Percentiles rank a stretch among this genome's conserved stretches.
phyloP scores from a whole-genome alignment of 2,329 filamentous ascomycete species.

The Thelonectria olida region DNA sequence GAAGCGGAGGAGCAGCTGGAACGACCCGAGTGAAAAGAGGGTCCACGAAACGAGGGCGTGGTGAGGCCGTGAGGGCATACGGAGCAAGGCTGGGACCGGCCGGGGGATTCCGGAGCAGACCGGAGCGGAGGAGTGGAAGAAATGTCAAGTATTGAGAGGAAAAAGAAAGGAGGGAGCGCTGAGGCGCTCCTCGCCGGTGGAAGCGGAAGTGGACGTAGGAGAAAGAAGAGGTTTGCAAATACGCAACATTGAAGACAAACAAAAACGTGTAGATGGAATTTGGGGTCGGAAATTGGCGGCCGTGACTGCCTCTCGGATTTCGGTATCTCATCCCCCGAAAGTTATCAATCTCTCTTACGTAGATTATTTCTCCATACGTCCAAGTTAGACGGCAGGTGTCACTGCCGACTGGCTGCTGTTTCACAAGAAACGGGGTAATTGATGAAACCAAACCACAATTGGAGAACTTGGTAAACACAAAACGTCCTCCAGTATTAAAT shows the following conservation, averaged over 20 bases:
- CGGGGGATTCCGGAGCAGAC: constrained; percentile 33
- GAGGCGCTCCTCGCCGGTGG: neutral
- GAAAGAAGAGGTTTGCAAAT: neutral
- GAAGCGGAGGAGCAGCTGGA: constrained; percentile 26
- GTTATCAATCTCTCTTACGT: constrained; percentile 6
- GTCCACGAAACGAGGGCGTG: constrained; percentile 21
- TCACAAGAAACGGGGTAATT: neutral
- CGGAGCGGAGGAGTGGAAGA: constrained; percentile 24
- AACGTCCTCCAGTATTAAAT: too few species aligned
- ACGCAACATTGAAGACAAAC: too few species aligned
- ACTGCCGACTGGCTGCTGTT: constrained; percentile 2
- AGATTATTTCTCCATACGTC: neutral
- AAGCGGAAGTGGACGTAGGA: neutral
- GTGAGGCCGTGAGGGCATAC: constrained; percentile 15
- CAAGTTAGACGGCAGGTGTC: neutral
- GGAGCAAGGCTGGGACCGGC: constrained; percentile 4
- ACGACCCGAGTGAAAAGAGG: constrained; percentile 22
- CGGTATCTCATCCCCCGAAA: constrained; percentile 4
- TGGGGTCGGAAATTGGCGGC: constrained; percentile 4
- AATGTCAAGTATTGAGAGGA: constrained; percentile 8
- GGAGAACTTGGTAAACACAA: neutral
- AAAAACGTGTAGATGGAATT: too few species aligned
- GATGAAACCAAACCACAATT: neutral
- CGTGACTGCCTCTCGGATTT: neutral
- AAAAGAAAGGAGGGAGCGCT: constrained; percentile 8